A percentile compares a stretch with the other conserved stretches of the same genome.
These are phyloP conservation scores for Bocquillonia castaneifolia DNA, from an alignment of 441 rosid genomes.

Conservation along the genomic window DNA sequence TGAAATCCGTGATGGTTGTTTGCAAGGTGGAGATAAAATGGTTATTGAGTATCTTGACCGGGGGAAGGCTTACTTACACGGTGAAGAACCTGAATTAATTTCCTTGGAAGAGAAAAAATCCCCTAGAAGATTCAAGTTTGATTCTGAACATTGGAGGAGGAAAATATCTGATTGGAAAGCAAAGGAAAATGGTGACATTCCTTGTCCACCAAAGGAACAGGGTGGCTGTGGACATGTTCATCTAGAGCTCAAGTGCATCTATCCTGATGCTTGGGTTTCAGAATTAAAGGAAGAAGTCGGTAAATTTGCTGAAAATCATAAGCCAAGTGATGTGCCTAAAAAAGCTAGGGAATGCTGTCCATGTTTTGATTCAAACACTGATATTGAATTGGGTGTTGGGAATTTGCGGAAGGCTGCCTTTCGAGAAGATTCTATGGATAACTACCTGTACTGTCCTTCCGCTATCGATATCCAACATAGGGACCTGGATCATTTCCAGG, in stretches of 20 bases:
- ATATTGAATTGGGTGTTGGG: conserved; percentile 20
- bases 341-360: conserved; percentile 1
- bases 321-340: neutral
- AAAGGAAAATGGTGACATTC: conserved; percentile 44
- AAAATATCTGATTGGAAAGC: conserved; percentile 42
- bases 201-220: conserved; percentile 26
- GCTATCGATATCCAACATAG: conserved; percentile 34
- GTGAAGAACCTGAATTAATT: conserved; percentile 18
- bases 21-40: conserved; percentile 40
- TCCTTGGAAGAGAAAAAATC: neutral
- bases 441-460: conserved; percentile 51
- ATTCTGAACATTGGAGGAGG: neutral
- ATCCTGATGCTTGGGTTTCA: conserved; percentile 37
- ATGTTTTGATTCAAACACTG: conserved; percentile 34
- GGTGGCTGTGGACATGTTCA: conserved; percentile 40
- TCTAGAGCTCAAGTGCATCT: conserved; percentile 42
- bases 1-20: conserved; percentile 54
- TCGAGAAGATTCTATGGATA: conserved; percentile 46
- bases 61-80: conserved; percentile 44
- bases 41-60: conserved; percentile 27
- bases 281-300: conserved; percentile 27
- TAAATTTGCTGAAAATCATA: neutral
- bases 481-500: conserved; percentile 58
- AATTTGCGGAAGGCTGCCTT: conserved; percentile 49
- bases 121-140: neutral